Base-by-base conservation (phyloP, 495 filamentous ascomycete genomes). In the Penicillium riverlandense region DNA sequence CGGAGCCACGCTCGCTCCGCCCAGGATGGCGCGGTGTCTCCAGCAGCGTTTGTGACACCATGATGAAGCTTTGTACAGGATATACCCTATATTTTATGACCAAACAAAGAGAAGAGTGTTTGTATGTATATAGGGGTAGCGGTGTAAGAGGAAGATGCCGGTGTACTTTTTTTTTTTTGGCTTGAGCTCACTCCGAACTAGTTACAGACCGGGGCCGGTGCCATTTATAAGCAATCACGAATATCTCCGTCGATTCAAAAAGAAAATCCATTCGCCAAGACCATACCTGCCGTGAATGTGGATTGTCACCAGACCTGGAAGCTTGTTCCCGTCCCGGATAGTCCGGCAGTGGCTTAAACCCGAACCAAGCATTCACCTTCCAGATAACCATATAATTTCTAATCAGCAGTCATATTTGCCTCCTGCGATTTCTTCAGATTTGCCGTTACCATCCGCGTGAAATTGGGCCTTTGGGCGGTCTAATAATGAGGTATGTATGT, bases 1-100 rank as follows among this genome's bases (percentile, higher is more conserved):
- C 66, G 2, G 66, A 70, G 54, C 63, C 65, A 15, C 66, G 58
- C n/a, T 53, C 60, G 35, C 30, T 49, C 16, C 48, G 54, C 34
- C 43, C 54, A 28, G 57, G 57, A 41, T 57, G 54, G 27, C 27
- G 54, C 15, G 57, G 48, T 37, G 49, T 53, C 9, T 41, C 44
- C 22, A 52, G 7, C 8, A 57, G 40, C n/a, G 48, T 55, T 41
- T 57, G 53, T 10, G 57, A 31, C 38, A 45, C 56, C 56, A 60
- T 60, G 22, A 33, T 50, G 37, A 7, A 16, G n/a, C 8, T 14
- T 44, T 22, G 4, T 22, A 22, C 22, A 22, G 22, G 22, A 22
- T 22, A 22, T 22, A 22, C 22, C 22, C 2, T 22, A 22, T 22
- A 22, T 22, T 22, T 16, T 22, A 22, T 22, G 22, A 4, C 0